A percentile compares a stretch with the other conserved stretches of the same genome.
Evolutionary conservation across 73 alveolate species (phyloP).

Genomic region (Uronychia binucleata): DNA sequence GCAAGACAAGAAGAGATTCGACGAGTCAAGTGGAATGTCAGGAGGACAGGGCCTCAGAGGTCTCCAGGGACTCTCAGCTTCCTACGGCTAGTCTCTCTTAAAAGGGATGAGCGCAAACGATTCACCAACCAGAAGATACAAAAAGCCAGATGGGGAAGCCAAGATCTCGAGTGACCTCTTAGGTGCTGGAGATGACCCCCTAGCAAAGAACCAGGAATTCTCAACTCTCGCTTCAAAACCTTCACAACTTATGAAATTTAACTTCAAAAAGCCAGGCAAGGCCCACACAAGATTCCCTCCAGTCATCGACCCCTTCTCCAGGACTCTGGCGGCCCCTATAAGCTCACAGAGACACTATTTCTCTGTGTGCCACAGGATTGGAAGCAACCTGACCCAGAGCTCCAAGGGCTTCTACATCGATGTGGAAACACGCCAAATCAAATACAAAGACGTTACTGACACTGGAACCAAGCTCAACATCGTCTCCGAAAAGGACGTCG

Average conservation of each 20-base stretch:
- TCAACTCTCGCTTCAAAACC: conserved; percentile 83
- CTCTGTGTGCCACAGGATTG: conserved; percentile 86
- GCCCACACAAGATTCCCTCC: conserved; percentile 94
- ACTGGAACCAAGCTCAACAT: conserved; percentile 75
- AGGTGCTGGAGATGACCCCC: conserved; percentile 92
- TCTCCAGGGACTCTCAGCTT: conserved; percentile 1
- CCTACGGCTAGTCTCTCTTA: not conserved
- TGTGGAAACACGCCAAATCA: conserved; percentile 77
- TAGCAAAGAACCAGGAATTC: conserved; percentile 78
- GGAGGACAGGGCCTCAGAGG: conserved; percentile 13
- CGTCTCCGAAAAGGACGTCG: conserved; percentile 68
- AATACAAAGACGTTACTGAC: conserved; percentile 69
- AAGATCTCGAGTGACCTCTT: conserved; percentile 70
- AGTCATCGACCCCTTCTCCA: conserved; percentile 89
- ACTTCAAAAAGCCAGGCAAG: conserved; percentile 82
- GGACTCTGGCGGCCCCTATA: conserved; percentile 97
- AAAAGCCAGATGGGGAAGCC: conserved; percentile 71
- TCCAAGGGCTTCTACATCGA: conserved; percentile 86
- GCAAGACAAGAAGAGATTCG: conserved; percentile 20
- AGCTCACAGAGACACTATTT: conserved; percentile 79
- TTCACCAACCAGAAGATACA: conserved; percentile 83
- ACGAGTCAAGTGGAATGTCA: not conserved
- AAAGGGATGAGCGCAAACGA: conserved; percentile 10
- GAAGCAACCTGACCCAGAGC: conserved; percentile 79
- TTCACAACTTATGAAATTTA: conserved; percentile 59